phyloP scores from a whole-genome alignment of 2,329 filamentous ascomycete genomes.

The Teratosphaeria gauchensis region DNA sequence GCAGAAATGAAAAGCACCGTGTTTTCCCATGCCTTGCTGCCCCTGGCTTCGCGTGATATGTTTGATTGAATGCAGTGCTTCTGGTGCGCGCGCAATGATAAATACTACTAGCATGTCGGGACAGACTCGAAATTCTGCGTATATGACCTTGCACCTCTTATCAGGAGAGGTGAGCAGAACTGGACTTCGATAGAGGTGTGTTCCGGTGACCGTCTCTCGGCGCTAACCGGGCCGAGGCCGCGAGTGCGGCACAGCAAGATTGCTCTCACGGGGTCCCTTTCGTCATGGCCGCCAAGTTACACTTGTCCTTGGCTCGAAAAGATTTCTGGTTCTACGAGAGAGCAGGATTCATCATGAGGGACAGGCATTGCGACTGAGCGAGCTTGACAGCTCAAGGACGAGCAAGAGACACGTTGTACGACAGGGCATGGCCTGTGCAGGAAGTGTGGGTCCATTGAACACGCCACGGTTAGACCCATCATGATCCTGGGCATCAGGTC shows the following conservation, averaged over 20 bases:
- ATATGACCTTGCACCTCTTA: no score
- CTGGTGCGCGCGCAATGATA: no score
- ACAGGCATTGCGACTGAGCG: not conserved
- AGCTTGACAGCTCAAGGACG: not conserved
- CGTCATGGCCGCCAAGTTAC: not conserved
- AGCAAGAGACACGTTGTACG: not conserved
- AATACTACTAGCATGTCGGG: no score
- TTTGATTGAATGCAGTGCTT: no score
- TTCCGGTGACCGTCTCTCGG: not conserved
- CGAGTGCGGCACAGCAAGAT: not conserved
- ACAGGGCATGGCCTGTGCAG: not conserved
- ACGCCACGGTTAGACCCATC: not conserved
- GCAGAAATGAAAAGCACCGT: not conserved
- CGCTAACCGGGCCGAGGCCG: no score
- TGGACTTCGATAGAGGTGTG: not conserved
- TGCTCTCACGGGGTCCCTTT: not conserved
- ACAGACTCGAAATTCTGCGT: no score
- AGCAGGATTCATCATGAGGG: not conserved
- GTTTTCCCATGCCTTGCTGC: not conserved
- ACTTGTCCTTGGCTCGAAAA: not conserved
- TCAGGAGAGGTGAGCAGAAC: no score
- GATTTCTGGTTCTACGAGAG: not conserved
- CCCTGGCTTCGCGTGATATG: not conserved
- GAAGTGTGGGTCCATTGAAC: not conserved
- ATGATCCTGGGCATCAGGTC: not conserved